phyloP scores from a whole-genome alignment of 164 flowering plant species.

The Protea cynaroides region DNA sequence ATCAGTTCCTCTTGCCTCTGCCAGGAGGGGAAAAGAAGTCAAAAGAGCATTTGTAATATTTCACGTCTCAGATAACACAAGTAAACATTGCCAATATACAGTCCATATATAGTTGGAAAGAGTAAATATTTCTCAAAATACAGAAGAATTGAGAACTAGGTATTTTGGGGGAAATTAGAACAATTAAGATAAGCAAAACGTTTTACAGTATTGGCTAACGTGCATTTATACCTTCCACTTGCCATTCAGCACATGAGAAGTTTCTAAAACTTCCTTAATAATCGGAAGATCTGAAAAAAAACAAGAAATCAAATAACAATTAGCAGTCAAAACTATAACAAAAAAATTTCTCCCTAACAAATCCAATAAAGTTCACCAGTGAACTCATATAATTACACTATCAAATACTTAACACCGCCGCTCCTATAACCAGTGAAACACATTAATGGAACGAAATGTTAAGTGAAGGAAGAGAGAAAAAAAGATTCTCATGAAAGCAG shows the following conservation, averaged over 20 bases:
- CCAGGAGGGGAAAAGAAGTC: constrained; percentile 10
- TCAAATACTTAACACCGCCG: too few relatives aligned
- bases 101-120: neutral
- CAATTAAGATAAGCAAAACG: neutral
- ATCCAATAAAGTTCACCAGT: neutral
- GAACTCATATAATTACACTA: too few relatives aligned
- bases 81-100: neutral
- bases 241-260: constrained; percentile 43
- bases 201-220: neutral
- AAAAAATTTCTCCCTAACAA: neutral
- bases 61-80: neutral
- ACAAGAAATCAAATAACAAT: neutral
- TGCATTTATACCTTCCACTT: constrained; percentile 69
- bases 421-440: neutral
- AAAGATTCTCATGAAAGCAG: too few relatives aligned
- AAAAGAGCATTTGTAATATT: neutral
- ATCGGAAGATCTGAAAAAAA: constrained; percentile 50
- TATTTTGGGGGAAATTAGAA: neutral
- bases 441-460: neutral
- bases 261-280: constrained; percentile 58
- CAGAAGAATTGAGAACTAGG: too few relatives aligned
- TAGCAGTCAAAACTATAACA: neutral
- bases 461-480: neutral
- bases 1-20: constrained; percentile 79
- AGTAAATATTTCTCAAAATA: neutral